Base-by-base conservation (phyloP, 73 alveolate species). In the Paramecium sonneborni region DNA sequence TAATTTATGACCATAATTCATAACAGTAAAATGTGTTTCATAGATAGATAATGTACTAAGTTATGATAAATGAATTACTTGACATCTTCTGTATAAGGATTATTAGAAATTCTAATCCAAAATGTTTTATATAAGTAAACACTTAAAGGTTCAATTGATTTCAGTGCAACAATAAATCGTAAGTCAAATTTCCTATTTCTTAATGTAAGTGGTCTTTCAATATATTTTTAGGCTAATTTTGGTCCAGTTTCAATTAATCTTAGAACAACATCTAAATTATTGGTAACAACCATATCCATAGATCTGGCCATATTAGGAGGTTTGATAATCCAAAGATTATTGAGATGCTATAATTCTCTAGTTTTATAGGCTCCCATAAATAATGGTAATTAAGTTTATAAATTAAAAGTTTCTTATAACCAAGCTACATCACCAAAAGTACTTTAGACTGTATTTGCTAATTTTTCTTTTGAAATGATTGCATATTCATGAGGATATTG, bases 211-310 rank as follows among this genome's bases (percentile, higher is more conserved):
- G 99, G 99, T n/a, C 93, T 88, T 44, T 92, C 82, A 85, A 97
- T 88, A 85, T 98, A 98, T 86, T 97, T 98, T 85, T 98, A 95
- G 24, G 98, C 97, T 18, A 98, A 91, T 93, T 97, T 95, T 3
- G 99, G 99, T n/a, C 99, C 99, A 23, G 99, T 97, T 86, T 98
- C 99, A 28, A 96, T 85, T 55, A 89, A 57, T 52, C 99, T 92
- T 79, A 97, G 67, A 24, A 97, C 95, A 85, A 93, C 93, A 87
- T 98, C 99, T 28, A 97, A 76, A 92, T 96, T 95, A 86, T 94
- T 89, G 7, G 99, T 98, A 15, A 98, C 97, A 20, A 88, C 85
- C 94, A 97, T 93, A 95, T 97, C 99, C 95, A 96, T 95, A 12
- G 98, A 92, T 92, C 99, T 95, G 6, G 99, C 96, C 96, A 96